Evolutionary conservation across 2,329 filamentous ascomycete genomes (phyloP).

Genomic region (Colletotrichum falcatum): DNA sequence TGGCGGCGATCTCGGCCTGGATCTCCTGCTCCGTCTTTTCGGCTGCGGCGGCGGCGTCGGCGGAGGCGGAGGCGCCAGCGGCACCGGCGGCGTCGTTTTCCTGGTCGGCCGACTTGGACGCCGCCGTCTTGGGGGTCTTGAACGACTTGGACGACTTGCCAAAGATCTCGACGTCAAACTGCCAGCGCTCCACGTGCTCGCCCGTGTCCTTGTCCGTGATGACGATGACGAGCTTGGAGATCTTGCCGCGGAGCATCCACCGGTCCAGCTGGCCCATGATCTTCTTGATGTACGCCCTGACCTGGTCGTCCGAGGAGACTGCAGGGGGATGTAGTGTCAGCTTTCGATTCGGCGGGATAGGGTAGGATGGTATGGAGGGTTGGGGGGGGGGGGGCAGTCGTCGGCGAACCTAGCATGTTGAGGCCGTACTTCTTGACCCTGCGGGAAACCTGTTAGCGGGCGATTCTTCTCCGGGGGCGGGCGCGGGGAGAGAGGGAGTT

Average conservation of each 20-base stretch:
- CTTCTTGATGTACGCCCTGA: slow-evolving; percentile 99
- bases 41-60: slow-evolving; percentile 47
- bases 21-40: slow-evolving; percentile 96
- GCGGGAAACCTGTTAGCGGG: background rate
- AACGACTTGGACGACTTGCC: slow-evolving; percentile 34
- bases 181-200: slow-evolving; percentile 96
- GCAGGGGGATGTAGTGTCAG: slow-evolving; percentile 28
- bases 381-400: background rate
- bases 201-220: slow-evolving; percentile 98
- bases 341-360: background rate
- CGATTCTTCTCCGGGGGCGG: background rate
- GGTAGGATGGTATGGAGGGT: background rate
- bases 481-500: background rate
- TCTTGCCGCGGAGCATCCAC: slow-evolving; percentile 98
- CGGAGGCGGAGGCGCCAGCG: background rate
- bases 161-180: slow-evolving; percentile 83
- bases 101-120: slow-evolving; percentile 68
- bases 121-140: slow-evolving; percentile 40
- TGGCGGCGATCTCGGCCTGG: slow-evolving; percentile 93
- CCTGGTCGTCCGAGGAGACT: slow-evolving; percentile 96
- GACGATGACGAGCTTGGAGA: slow-evolving; percentile 95
- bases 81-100: slow-evolving; percentile 76
- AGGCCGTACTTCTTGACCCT: slow-evolving; percentile 98
- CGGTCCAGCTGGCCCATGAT: slow-evolving; percentile 98
- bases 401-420: slow-evolving; percentile 83